Conservation (phyloP, 1,284 basidiomycete species). For the Phlebopus sp. region DNA sequence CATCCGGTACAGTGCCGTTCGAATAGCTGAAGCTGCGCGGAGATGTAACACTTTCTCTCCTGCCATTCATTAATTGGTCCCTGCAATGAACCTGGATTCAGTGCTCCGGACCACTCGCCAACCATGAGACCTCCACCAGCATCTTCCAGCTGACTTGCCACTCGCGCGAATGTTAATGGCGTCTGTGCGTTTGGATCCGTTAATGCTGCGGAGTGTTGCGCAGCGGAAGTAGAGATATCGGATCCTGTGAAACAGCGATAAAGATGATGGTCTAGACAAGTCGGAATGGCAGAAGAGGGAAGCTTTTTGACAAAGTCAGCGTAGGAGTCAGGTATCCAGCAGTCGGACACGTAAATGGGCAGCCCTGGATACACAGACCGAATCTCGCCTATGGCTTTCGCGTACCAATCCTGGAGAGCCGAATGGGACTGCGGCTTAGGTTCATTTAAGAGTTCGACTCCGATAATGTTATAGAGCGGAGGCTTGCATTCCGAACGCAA, state of each 20-base stretch:
- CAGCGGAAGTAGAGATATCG: conserved; percentile 58
- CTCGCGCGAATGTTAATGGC: conserved; percentile 42
- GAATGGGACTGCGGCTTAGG: conserved; percentile 54
- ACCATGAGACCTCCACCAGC: conserved; percentile 64
- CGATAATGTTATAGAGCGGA: conserved; percentile 61
- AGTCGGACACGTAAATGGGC: conserved; percentile 76
- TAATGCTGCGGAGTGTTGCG: conserved; percentile 53
- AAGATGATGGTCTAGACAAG: conserved; percentile 81
- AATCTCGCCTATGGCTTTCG: conserved; percentile 54
- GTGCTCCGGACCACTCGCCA: conserved; percentile 83
- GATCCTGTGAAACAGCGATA: conserved; percentile 77
- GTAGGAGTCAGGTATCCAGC: conserved; percentile 75
- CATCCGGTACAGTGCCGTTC: conserved; percentile 70
- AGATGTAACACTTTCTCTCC: conserved; percentile 53
- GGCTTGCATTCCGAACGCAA: conserved; percentile 37
- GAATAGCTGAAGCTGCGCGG: conserved; percentile 68
- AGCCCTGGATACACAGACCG: conserved; percentile 52
- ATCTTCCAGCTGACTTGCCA: conserved; percentile 42
- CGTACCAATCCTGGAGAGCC: conserved; percentile 65
- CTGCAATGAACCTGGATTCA: conserved; percentile 66
- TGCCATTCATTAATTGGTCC: conserved; percentile 42
- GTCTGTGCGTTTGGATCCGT: conserved; percentile 40
- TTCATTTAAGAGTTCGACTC: conserved; percentile 84
- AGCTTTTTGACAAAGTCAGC: conserved; percentile 48
- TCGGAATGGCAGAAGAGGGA: conserved; percentile 39